These are phyloP conservation scores for Malus domestica DNA, from an alignment of 306 rosid species.

Conservation along the genomic window DNA sequence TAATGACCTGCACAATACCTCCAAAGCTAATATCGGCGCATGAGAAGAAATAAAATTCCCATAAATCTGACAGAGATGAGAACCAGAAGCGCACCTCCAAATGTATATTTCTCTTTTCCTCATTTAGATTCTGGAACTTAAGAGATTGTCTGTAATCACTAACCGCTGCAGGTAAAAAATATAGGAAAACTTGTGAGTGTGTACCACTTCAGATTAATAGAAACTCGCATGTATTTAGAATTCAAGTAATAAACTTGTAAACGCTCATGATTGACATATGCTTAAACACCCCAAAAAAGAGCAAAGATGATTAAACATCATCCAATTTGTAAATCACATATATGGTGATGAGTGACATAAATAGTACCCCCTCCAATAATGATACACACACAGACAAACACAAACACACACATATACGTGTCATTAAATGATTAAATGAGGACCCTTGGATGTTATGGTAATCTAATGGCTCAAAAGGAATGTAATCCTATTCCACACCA, in stretches of 20 bases:
- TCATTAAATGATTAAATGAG: too few relatives aligned
- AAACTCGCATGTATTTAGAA: not conserved
- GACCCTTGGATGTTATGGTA: too few relatives aligned
- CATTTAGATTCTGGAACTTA: constrained; percentile 83
- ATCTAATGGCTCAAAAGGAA: too few relatives aligned
- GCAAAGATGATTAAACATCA: not conserved
- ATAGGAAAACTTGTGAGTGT: not conserved
- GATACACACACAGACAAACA: too few relatives aligned
- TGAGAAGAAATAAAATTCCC: not conserved
- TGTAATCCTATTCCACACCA: too few relatives aligned
- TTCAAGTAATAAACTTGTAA: not conserved
- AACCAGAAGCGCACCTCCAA: constrained; percentile 51
- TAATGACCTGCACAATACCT: constrained; percentile 46
- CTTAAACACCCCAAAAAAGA: not conserved
- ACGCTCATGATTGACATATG: not conserved
- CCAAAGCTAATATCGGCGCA: constrained; percentile 1
- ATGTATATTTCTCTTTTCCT: constrained; percentile 90
- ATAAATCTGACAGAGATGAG: not conserved
- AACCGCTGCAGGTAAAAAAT: constrained; percentile 43
- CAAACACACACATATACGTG: too few relatives aligned
- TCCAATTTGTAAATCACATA: not conserved
- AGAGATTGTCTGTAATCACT: constrained; percentile 96
- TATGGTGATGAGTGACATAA: not conserved
- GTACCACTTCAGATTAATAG: not conserved
- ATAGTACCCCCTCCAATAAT: not conserved